A percentile compares a stretch with the other conserved stretches of the same genome.
Conservation (phyloP, 202 grass and related monocot species). For the Schoenoplectus tabernaemontani region DNA sequence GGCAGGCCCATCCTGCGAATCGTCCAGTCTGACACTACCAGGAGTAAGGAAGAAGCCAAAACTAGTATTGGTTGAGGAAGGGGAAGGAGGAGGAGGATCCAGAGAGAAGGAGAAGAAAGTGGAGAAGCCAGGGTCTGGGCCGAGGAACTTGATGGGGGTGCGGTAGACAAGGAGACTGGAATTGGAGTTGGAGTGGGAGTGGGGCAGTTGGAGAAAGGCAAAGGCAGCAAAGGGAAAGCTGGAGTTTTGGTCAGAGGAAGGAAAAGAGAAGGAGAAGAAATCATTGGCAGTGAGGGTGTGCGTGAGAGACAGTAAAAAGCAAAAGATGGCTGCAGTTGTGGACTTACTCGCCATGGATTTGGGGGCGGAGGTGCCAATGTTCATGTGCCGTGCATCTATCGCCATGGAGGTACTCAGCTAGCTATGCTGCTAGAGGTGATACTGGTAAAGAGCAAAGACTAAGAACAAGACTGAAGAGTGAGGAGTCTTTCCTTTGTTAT, state of each 20-base stretch:
- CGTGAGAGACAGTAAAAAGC: neutral
- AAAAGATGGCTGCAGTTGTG: neutral
- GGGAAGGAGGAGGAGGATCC: slow-evolving; percentile 14
- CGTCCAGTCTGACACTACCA: neutral
- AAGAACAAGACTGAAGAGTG: too few species aligned
- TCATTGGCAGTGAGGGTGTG: neutral
- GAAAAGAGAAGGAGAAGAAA: slow-evolving; percentile 39
- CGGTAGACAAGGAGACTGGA: slow-evolving; percentile 36
- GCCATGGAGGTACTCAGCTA: too few species aligned
- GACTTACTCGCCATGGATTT: neutral
- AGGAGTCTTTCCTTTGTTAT: too few species aligned
- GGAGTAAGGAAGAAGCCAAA: slow-evolving; percentile 49
- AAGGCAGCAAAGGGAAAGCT: slow-evolving; percentile 17
- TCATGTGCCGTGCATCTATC: neutral
- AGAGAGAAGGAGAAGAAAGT: slow-evolving; percentile 83
- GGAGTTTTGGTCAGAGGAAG: slow-evolving; percentile 10
- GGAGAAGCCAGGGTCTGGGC: slow-evolving; percentile 36
- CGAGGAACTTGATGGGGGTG: slow-evolving; percentile 25
- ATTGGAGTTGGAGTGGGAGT: neutral
- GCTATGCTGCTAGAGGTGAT: too few species aligned
- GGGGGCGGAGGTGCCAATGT: neutral
- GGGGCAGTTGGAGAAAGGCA: neutral
- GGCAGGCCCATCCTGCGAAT: neutral
- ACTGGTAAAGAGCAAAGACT: too few species aligned
- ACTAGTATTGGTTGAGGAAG: neutral